Evolutionary conservation across 306 rosid species (phyloP).

Genomic region (Delonix regia): DNA sequence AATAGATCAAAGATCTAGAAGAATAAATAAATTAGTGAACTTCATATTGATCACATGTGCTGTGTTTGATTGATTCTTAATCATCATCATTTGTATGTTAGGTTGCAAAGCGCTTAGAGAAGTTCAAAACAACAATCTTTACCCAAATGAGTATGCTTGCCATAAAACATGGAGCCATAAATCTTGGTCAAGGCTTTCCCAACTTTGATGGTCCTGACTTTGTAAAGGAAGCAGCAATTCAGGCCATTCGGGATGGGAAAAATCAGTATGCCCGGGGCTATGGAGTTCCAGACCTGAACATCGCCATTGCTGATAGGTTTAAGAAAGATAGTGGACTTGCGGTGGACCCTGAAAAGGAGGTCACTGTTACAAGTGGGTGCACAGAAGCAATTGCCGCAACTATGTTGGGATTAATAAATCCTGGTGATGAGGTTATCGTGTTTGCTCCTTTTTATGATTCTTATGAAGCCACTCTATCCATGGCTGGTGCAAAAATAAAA

Average conservation of each 20-base stretch:
- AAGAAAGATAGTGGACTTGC: conserved; percentile 75
- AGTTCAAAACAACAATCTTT: conserved; percentile 88
- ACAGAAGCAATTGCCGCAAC: conserved; percentile 97
- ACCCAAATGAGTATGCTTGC: conserved; percentile 93
- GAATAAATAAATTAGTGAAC: background rate
- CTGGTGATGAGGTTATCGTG: conserved; percentile 89
- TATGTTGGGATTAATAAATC: conserved; percentile 82
- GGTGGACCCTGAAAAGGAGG: conserved; percentile 86
- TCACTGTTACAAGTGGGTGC: conserved; percentile 87
- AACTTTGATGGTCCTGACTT: conserved; percentile 95
- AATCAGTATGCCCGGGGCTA: conserved; percentile 90
- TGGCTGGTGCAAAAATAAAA: conserved; percentile 86
- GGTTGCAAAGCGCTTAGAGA: conserved; percentile 91
- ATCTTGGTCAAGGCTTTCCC: conserved; percentile 97
- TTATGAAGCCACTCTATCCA: conserved; percentile 87
- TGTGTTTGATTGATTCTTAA: background rate
- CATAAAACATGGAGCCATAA: conserved; percentile 78
- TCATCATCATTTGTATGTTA: conserved; percentile 43
- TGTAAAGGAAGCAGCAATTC: conserved; percentile 94
- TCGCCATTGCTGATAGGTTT: conserved; percentile 81
- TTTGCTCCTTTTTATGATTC: conserved; percentile 93
- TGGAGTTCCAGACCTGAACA: conserved; percentile 84
- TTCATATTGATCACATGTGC: background rate
- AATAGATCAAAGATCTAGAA: background rate
- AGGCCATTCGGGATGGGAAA: conserved; percentile 82